Percentiles rank a stretch among this genome's conserved stretches.
These are phyloP conservation scores for Picea glauca DNA, from an alignment of 75 land plant genomes.

Conservation along the genomic window DNA sequence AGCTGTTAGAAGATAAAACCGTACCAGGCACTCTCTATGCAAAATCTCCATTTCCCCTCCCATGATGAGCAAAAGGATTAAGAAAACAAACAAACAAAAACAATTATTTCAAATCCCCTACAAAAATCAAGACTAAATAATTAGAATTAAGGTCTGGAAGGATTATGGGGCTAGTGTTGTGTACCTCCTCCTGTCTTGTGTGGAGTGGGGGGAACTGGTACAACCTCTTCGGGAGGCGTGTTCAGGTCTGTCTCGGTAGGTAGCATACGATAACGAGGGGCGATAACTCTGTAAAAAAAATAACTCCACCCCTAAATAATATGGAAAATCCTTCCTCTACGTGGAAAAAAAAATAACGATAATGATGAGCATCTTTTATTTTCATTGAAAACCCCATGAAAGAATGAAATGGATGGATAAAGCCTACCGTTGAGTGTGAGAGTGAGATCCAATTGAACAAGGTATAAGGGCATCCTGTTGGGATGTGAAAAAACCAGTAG, in stretches of 20 bases:
- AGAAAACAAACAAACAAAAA: too few relatives aligned
- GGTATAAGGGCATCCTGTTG: too few relatives aligned
- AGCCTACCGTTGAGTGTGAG: slow-evolving; percentile 13
- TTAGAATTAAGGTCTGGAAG: too few relatives aligned
- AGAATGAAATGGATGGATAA: not conserved
- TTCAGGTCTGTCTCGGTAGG: slow-evolving; percentile 96
- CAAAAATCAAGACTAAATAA: too few relatives aligned
- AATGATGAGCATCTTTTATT: not conserved
- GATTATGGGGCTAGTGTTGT: not conserved
- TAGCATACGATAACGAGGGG: slow-evolving; percentile 87
- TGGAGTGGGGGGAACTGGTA: slow-evolving; percentile 28
- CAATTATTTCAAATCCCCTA: too few relatives aligned
- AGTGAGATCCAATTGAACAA: not conserved
- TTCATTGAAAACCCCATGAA: slow-evolving; percentile 6
- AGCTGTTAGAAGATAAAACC: too few relatives aligned
- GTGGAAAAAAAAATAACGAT: not conserved
- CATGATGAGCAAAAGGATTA: too few relatives aligned
- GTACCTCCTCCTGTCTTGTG: slow-evolving; percentile 49
- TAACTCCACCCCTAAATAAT: not conserved
- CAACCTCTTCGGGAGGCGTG: slow-evolving; percentile 57
- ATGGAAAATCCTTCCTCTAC: too few relatives aligned
- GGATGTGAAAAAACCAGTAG: too few relatives aligned
- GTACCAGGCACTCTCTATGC: too few relatives aligned
- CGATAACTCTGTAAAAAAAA: slow-evolving; percentile 43
- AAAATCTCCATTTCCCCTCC: too few relatives aligned